Evolutionary conservation across 768 basidiomycete genomes (phyloP).

Genomic region (Serendipita indica): DNA sequence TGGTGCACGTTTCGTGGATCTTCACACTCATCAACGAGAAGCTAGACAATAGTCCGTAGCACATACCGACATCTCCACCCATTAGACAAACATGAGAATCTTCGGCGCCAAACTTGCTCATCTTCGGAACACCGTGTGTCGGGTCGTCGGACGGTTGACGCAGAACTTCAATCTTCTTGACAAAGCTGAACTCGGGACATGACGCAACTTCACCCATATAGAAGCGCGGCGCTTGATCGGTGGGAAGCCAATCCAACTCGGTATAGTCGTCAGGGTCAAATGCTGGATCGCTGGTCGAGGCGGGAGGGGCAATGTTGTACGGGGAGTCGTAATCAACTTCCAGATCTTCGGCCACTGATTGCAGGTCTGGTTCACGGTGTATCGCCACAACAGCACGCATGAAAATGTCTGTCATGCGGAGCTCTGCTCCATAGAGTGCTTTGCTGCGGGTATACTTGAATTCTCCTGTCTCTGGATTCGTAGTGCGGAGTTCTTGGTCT

Average conservation of each 20-base stretch:
- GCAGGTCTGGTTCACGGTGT: slow-evolving; percentile 60
- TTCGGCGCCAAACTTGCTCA: slow-evolving; percentile 72
- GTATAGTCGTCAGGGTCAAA: slow-evolving; percentile 62
- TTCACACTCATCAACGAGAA: slow-evolving; percentile 17
- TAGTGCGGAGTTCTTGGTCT: slow-evolving; percentile 45
- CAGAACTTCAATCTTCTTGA: slow-evolving; percentile 31
- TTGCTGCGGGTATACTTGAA: slow-evolving; percentile 41
- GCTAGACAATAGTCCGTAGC: slow-evolving; percentile 6
- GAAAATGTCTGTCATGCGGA: slow-evolving; percentile 61
- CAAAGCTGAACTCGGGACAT: slow-evolving; percentile 74
- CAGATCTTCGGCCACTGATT: slow-evolving; percentile 34
- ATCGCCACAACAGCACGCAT: slow-evolving; percentile 63
- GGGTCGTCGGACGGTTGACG: slow-evolving; percentile 6
- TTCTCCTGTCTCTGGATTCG: background rate
- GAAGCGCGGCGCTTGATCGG: slow-evolving; percentile 37
- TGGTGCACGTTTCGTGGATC: slow-evolving; percentile 56
- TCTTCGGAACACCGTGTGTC: slow-evolving; percentile 17
- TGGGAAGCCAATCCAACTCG: slow-evolving; percentile 54
- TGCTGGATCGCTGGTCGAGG: slow-evolving; percentile 38
- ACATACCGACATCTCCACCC: slow-evolving; percentile 54
- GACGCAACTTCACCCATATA: slow-evolving; percentile 58
- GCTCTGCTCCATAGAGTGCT: slow-evolving; percentile 76
- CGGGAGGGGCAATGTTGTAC: slow-evolving; percentile 28
- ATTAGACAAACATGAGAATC: slow-evolving; percentile 68
- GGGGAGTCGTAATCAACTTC: slow-evolving; percentile 21